Percentiles rank a stretch among this genome's conserved stretches.
Conservation (phyloP, 2,329 filamentous ascomycete species). For the Fusarium keratoplasticum region DNA sequence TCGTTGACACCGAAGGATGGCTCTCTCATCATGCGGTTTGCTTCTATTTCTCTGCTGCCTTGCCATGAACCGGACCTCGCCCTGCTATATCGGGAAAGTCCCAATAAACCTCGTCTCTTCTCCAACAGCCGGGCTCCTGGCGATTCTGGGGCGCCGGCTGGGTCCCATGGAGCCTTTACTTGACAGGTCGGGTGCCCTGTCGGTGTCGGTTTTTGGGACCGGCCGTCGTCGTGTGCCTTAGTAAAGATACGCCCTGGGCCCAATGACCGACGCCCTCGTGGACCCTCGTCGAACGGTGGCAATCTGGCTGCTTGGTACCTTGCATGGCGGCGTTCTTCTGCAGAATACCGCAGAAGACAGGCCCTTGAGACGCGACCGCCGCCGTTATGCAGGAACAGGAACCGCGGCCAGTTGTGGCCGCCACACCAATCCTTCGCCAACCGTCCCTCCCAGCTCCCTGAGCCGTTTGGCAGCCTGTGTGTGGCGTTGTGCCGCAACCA, state of each 20-base stretch:
- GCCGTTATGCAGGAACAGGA: conserved; percentile 47
- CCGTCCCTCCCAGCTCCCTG: background rate
- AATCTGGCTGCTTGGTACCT: conserved; percentile 40
- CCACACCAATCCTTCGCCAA: conserved; percentile 27
- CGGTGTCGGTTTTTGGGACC: conserved; percentile 25
- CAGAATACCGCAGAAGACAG: conserved; percentile 30
- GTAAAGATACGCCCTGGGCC: conserved; percentile 17
- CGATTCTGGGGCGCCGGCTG: conserved; percentile 24
- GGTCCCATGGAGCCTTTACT: conserved; percentile 6
- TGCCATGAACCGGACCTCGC: conserved; percentile 7
- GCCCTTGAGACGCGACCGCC: conserved; percentile 32
- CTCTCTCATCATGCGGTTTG: conserved; percentile 15
- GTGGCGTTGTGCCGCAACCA: conserved; percentile 15
- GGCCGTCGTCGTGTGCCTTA: conserved; percentile 14
- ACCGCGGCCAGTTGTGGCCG: conserved; percentile 37
- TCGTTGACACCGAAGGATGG: conserved; percentile 26
- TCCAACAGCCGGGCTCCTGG: conserved; percentile 27
- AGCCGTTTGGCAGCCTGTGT: conserved; percentile 16
- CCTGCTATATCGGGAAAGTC: conserved; percentile 23
- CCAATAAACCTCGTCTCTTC: conserved; percentile 10
- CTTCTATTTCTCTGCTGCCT: conserved; percentile 6
- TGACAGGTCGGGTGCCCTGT: conserved; percentile 25
- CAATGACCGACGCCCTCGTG: conserved; percentile 21
- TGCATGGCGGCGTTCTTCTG: conserved; percentile 41
- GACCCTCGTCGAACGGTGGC: conserved; percentile 22